Conservation (phyloP, 2,329 filamentous ascomycete genomes). For the Trichoderma sp. region DNA sequence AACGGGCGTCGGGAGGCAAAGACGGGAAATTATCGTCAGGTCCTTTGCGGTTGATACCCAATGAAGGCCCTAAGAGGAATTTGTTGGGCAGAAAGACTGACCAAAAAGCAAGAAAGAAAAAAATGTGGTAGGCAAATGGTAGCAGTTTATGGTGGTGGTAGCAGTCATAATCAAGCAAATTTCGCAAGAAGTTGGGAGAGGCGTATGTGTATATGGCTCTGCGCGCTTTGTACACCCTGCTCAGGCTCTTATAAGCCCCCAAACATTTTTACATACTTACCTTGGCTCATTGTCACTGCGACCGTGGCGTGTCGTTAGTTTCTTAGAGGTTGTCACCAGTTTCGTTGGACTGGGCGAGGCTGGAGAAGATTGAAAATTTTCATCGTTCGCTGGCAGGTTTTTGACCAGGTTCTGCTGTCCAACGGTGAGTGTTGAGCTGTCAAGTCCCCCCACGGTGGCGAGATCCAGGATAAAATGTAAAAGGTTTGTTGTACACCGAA, state of each 20-base stretch:
- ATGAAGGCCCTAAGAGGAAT: background rate
- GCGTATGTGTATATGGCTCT: background rate
- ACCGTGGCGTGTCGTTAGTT: background rate
- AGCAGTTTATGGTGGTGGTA: background rate
- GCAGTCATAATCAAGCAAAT: background rate
- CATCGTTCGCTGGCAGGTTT: background rate
- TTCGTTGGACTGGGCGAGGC: background rate
- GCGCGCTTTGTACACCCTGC: background rate
- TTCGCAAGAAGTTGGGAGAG: background rate
- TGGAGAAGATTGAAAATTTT: background rate
- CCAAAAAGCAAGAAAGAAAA: background rate
- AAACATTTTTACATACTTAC: background rate
- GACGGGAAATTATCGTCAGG: background rate
- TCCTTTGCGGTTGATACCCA: slow-evolving; percentile 18
- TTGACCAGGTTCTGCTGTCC: background rate
- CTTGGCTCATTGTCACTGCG: background rate
- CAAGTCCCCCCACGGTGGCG: slow-evolving; percentile 8
- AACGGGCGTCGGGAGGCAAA: background rate
- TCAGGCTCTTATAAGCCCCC: background rate
- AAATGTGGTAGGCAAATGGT: background rate
- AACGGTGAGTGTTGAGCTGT: background rate
- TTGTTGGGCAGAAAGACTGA: slow-evolving; percentile 5
- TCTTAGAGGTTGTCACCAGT: background rate
- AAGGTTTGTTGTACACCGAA: background rate
- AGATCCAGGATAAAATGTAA: background rate